Evolutionary conservation across 1,284 basidiomycete species (phyloP).

Genomic region (Flammula alnicola): DNA sequence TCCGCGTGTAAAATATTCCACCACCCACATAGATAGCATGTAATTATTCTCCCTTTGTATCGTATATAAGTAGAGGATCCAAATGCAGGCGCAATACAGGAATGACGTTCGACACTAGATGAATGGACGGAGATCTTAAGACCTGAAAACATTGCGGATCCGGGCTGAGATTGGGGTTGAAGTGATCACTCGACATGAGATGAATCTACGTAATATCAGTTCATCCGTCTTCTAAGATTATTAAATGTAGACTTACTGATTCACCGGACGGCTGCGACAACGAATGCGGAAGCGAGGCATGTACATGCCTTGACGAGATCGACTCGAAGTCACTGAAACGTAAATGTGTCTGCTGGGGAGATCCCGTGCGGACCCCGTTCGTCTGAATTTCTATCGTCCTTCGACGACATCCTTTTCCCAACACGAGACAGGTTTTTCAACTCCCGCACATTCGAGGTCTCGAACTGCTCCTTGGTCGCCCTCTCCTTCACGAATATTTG

Average conservation of each 20-base stretch:
- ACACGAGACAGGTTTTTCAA: conserved; percentile 16
- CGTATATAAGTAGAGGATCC: conserved; percentile 14
- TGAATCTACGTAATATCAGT: conserved; percentile 23
- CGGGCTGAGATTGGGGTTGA: conserved; percentile 9
- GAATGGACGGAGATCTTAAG: not conserved
- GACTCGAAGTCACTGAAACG: conserved; percentile 35
- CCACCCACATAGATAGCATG: conserved; percentile 12
- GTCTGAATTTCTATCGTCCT: conserved; percentile 7
- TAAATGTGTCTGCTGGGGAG: conserved; percentile 38
- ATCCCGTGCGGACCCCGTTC: conserved; percentile 9
- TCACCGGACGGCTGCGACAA: conserved; percentile 17
- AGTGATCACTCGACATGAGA: conserved; percentile 17
- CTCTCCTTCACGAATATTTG: conserved; percentile 47
- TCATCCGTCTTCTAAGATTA: conserved; percentile 12
- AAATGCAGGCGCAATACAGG: not conserved
- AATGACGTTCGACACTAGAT: not conserved
- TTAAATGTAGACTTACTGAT: conserved; percentile 13
- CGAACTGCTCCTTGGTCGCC: conserved; percentile 32
- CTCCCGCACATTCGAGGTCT: conserved; percentile 19
- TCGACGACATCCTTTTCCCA: not conserved
- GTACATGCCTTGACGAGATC: not conserved
- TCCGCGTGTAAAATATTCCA: conserved; percentile 9
- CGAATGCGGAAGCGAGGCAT: conserved; percentile 22
- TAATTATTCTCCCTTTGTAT: conserved; percentile 13
- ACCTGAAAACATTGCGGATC: not conserved